These are phyloP conservation scores for Nothophoma quercina DNA, from an alignment of 2,329 filamentous ascomycete species.

Conservation along the genomic window DNA sequence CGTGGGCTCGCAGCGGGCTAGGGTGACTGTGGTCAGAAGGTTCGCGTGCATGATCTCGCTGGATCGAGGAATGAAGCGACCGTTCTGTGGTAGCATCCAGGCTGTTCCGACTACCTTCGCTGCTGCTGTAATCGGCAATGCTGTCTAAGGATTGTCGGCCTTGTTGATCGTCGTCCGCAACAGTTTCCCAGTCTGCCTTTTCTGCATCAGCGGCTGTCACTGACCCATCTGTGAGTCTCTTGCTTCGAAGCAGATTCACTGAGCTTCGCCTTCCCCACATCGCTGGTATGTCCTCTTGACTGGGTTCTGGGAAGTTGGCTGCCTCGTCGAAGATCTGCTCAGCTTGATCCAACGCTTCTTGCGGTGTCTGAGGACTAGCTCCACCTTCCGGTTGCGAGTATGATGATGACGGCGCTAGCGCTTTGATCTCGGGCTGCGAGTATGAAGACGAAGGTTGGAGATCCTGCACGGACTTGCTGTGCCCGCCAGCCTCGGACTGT, in stretches of 20 bases:
- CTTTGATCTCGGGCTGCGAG: constrained; percentile 22
- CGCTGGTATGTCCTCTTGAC: constrained; percentile 34
- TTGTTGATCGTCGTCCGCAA: constrained; percentile 30
- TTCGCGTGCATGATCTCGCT: constrained; percentile 18
- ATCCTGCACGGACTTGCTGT: not conserved
- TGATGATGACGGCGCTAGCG: constrained; percentile 34
- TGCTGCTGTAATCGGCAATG: constrained; percentile 46
- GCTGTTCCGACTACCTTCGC: constrained; percentile 33
- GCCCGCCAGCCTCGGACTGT: constrained; percentile 11
- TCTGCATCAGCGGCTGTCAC: constrained; percentile 18
- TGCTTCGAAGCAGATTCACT: constrained; percentile 31
- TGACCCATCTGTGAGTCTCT: constrained; percentile 9
- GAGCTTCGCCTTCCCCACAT: constrained; percentile 44
- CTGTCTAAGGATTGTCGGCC: constrained; percentile 35
- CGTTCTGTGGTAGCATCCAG: constrained; percentile 21
- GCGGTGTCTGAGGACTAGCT: constrained; percentile 26
- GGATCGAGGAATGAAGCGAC: constrained; percentile 18
- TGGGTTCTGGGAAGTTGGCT: constrained; percentile 5
- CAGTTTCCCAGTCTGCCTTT: constrained; percentile 47
- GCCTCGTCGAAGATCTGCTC: constrained; percentile 40
- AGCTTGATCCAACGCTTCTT: constrained; percentile 40
- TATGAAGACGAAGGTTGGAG: constrained; percentile 36
- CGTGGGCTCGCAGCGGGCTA: constrained; percentile 29
- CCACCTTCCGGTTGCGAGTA: constrained; percentile 33
- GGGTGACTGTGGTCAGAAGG: constrained; percentile 34